These are phyloP conservation scores for Phytophthora litchii DNA, from an alignment of 352 stramenopile genomes.

Conservation along the genomic window DNA sequence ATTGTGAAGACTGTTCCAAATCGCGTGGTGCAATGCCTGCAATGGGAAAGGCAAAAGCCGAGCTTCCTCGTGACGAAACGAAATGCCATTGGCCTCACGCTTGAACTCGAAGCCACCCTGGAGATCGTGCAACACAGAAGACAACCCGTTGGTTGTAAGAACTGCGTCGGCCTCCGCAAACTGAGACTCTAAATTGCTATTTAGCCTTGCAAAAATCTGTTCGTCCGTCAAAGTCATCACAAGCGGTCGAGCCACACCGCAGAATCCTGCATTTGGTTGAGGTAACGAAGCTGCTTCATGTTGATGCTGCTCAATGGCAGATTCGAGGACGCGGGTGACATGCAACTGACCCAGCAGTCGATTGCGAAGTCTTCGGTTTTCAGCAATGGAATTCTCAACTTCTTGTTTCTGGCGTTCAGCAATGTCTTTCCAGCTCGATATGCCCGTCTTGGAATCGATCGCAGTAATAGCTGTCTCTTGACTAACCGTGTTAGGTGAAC, in stretches of 20 bases:
- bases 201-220: conserved; percentile 29
- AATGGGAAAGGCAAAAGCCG: conserved; percentile 28
- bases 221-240: conserved; percentile 10
- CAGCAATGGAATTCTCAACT: conserved; percentile 16
- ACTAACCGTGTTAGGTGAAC: not conserved
- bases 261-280: not conserved
- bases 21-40: conserved; percentile 13
- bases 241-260: not conserved
- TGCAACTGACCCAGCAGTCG: conserved; percentile 30
- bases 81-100: conserved; percentile 23
- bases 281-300: conserved; percentile 1
- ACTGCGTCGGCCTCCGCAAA: conserved; percentile 16
- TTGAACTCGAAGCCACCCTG: conserved; percentile 33
- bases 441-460: not conserved
- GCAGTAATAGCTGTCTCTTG: conserved; percentile 4
- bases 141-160: conserved; percentile 28
- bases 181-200: conserved; percentile 21
- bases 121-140: conserved; percentile 15
- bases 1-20: conserved; percentile 31
- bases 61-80: conserved; percentile 32
- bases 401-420: conserved; percentile 24
- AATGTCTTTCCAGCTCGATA: conserved; percentile 28
- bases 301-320: conserved; percentile 32
- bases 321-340: conserved; percentile 29
- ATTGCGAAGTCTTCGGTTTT: conserved; percentile 33